phyloP scores from a whole-genome alignment of 495 filamentous ascomycete species.

The Chaetomidium leptoderma region DNA sequence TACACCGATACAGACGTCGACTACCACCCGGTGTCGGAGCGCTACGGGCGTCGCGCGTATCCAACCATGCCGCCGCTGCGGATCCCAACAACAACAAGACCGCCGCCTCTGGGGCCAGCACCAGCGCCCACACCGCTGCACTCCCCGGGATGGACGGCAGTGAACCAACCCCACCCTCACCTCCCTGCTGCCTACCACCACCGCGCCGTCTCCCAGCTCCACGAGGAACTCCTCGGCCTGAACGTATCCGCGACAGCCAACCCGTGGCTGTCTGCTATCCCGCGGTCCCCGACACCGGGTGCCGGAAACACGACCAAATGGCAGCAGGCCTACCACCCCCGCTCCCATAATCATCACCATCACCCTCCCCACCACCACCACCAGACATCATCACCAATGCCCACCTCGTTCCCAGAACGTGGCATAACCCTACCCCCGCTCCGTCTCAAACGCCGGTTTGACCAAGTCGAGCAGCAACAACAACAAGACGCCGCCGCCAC shows the following conservation, averaged over 20 bases:
- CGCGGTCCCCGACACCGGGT: constrained; percentile 25
- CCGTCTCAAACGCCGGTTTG: constrained; percentile 12
- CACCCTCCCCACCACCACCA: not conserved
- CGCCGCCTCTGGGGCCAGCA: not conserved
- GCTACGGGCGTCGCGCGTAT: not conserved
- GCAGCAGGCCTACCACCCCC: not conserved
- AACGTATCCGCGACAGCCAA: constrained; percentile 28
- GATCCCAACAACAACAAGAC: not conserved
- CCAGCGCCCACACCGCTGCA: not conserved
- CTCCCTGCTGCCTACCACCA: not conserved
- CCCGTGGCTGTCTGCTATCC: constrained; percentile 43
- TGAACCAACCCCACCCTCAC: constrained; percentile 15
- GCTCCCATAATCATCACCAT: not conserved
- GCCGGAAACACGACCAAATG: not conserved
- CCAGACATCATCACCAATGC: not conserved
- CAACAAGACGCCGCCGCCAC: too few relatives aligned
- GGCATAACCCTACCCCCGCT: not conserved
- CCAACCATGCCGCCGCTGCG: not conserved
- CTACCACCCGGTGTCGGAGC: constrained; percentile 21
- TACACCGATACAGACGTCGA: constrained; percentile 41
- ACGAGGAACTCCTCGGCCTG: constrained; percentile 1
- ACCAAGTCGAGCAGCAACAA: not conserved
- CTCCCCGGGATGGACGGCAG: constrained; percentile 18
- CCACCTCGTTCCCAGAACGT: not conserved
- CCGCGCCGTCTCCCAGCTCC: constrained; percentile 7